Evolutionary conservation across 1,284 basidiomycete genomes (phyloP), one percentile per base, ranked within the genome.

Genomic region (Limonomyces culmigenus): DNA sequence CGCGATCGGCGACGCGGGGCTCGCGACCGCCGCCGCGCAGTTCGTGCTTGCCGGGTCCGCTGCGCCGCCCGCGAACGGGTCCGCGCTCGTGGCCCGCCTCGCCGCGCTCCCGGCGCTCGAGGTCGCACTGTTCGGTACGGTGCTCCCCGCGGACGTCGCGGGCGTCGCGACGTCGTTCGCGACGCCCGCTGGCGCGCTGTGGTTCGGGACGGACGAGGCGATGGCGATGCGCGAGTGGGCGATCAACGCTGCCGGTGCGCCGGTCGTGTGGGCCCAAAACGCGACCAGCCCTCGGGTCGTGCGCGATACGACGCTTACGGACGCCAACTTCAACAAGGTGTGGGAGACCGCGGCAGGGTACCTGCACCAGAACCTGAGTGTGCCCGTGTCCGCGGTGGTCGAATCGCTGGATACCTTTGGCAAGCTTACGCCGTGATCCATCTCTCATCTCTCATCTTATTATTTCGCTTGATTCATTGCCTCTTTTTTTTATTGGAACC

Each of bases 61-160:
- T 19, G 46, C 53, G 6, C 67, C 72, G 13, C 68, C 71, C 3
- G 42, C 53, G n/a, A 51, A 50, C 19, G 47, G 54, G 27, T 58
- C 63, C 3, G 33, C 51, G 15, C 51, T 71, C 8, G 59, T 53
- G 36, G 45, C 53, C 32, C 55, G 59, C 4, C 43, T 73, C 19
- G 43, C 56, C n/a, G 48, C 53, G 2, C 53, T 76, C 31, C 74
- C 73, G 8, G 40, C 53, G 1, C 45, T 78, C 29, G 74, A 76
- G 48, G 68, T 75, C 5, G 70, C 71, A 3, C 46, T 76, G 15
- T 74, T 76, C 47, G 74, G 74, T 8, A 56, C 59, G 4, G 49
- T 77, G 19, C 48, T 49, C 15, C 58, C 64, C 14, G 44, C 58
- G 4, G 73, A 76, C 46, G 47, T 74, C 15, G 44, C 46, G 29